Percentiles rank a stretch among this genome's conserved stretches.
Evolutionary conservation across 768 basidiomycete species (phyloP).

Genomic region (Mrakia blollopis): DNA sequence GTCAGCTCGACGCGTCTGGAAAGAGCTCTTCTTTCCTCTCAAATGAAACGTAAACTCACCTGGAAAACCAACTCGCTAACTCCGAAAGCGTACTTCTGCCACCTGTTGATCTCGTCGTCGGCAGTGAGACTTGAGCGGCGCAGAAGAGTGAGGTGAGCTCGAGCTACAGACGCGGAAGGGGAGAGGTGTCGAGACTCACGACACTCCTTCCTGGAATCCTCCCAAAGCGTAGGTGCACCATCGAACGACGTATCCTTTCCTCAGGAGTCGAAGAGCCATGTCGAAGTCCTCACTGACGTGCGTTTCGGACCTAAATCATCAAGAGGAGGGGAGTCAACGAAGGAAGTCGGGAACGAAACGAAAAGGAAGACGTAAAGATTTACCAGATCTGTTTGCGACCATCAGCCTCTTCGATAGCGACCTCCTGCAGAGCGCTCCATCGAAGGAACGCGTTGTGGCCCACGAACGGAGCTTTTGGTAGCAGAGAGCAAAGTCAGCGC

Average conservation of each 20-base stretch:
- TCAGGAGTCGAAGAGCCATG: conserved; percentile 55
- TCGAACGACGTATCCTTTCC: conserved; percentile 46
- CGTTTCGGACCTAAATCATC: neutral
- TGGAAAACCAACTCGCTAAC: conserved; percentile 60
- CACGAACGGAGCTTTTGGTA: conserved; percentile 44
- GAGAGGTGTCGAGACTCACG: conserved; percentile 37
- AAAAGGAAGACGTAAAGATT: neutral
- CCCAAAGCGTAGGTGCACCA: conserved; percentile 76
- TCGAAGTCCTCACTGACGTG: conserved; percentile 30
- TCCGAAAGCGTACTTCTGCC: conserved; percentile 63
- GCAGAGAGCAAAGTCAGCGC: conserved; percentile 4
- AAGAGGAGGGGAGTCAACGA: neutral
- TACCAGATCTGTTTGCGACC: conserved; percentile 25
- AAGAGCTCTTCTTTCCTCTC: neutral
- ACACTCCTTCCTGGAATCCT: conserved; percentile 87
- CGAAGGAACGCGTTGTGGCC: conserved; percentile 68
- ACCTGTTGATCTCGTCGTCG: conserved; percentile 84
- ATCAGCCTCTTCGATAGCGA: conserved; percentile 10
- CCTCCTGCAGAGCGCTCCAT: conserved; percentile 84
- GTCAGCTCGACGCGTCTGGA: neutral
- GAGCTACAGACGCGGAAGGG: neutral
- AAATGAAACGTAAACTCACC: conserved; percentile 46
- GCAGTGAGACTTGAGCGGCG: conserved; percentile 56
- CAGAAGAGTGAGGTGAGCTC: neutral
- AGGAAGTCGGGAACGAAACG: no score